Evolutionary conservation across 2,329 filamentous ascomycete genomes (phyloP).

Genomic region (Colletotrichum eremochloae): DNA sequence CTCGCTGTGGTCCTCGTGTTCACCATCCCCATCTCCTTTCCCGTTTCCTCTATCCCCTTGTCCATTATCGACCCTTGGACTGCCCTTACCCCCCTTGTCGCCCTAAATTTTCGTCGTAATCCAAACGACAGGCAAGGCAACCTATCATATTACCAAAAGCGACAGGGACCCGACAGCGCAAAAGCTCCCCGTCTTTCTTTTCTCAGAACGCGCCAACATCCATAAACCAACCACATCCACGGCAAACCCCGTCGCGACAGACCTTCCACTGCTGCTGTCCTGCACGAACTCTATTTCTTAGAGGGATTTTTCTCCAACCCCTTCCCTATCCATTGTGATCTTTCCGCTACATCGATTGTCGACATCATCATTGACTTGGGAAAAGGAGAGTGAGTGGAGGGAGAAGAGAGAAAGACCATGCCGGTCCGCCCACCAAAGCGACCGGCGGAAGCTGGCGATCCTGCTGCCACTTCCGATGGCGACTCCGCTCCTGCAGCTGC

Average conservation of each 20-base stretch:
- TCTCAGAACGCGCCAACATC: slow-evolving; percentile 36
- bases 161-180: neutral
- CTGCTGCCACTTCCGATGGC: slow-evolving; percentile 50
- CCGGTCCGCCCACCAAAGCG: slow-evolving; percentile 60
- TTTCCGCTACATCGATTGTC: neutral
- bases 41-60: neutral
- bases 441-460: slow-evolving; percentile 56
- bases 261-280: neutral
- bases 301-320: neutral
- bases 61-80: neutral
- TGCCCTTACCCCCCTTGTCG: neutral
- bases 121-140: neutral
- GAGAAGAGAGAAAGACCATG: slow-evolving; percentile 31
- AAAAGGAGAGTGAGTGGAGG: neutral
- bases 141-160: neutral
- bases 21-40: neutral
- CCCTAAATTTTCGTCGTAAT: neutral
- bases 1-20: no score
- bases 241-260: slow-evolving; percentile 39
- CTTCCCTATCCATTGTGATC: neutral
- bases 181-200: slow-evolving; percentile 1
- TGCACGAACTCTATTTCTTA: neutral
- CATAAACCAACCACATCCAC: slow-evolving; percentile 17
- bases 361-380: neutral
- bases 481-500: slow-evolving; percentile 45